Base-by-base conservation (phyloP, 805 yeast species). In the Sugiyamaella chiloensis region DNA sequence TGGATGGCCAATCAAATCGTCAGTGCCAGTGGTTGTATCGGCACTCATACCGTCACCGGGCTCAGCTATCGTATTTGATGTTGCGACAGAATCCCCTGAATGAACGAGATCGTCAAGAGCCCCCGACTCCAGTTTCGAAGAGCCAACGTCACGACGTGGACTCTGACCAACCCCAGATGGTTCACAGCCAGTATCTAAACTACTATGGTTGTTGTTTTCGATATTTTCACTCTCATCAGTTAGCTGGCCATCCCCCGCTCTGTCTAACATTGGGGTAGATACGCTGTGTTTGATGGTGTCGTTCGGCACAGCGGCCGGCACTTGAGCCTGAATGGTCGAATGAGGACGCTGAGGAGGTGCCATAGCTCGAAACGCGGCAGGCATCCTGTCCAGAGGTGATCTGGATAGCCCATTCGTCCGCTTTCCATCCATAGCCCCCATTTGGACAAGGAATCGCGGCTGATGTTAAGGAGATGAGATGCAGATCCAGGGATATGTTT, bases 321-420 rank as follows among this genome's bases (percentile, higher is more conserved):
- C n/a, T 32, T n/a, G 7, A 20, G 21, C 11, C 6, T 37, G 27
- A 12, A 37, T 20, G 12, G 29, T 24, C 12, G 41, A 37, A 16
- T 17, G 24, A 17, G 41, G 41, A 16, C 29, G n/a, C 27, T 24
- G 17, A 16, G 29, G 26, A 20, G 3, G 14, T 8, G 46, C 41
- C 11, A 43, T 19, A 20, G 40, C 46, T 24, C 47, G 16, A 19
- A 44, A 44, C 9, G 47, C 47, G 14, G 42, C 34, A 4, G 47
- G 47, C 47, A 44, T 44, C 19, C 47, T 23, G 5, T 32, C 16
- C 11, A 40, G 26, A 2, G 47, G 47, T 2, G 47, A 44, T 5
- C 32, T 34, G 21, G 37, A 34, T 21, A n/a, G 37, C 20, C 37
- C 37, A 34, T 34, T 34, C 12, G 37, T 14, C 37, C 20, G 16